phyloP scores from a whole-genome alignment of 768 basidiomycete genomes.

The Cyathus striatus region DNA sequence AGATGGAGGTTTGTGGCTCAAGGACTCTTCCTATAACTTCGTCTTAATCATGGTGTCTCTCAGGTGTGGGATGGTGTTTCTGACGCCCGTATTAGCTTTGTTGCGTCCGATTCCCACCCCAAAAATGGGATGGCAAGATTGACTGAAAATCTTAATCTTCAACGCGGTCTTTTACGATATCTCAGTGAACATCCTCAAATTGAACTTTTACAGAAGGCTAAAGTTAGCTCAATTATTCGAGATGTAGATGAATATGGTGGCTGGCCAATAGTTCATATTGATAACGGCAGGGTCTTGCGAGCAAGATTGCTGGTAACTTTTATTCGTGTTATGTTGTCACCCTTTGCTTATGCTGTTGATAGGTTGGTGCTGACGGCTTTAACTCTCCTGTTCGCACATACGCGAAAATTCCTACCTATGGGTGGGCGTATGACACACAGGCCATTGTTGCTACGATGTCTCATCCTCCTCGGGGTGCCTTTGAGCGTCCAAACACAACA shows the following conservation, averaged over 20 bases:
- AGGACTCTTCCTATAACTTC: neutral
- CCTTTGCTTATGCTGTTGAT: conserved; percentile 1
- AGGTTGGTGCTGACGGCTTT: conserved; percentile 95
- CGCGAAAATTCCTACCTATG: conserved; percentile 80
- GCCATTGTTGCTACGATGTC: conserved; percentile 86
- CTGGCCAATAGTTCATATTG: conserved; percentile 80
- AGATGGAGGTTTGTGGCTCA: conserved; percentile 71
- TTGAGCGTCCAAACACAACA: conserved; percentile 64
- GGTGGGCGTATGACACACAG: conserved; percentile 88
- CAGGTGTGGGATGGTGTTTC: conserved; percentile 93
- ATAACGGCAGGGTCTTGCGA: conserved; percentile 58
- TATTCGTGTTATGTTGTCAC: neutral
- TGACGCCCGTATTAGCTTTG: conserved; percentile 72
- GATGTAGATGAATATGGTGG: conserved; percentile 48
- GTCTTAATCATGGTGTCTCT: neutral
- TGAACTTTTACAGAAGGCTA: conserved; percentile 64
- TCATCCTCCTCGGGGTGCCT: conserved; percentile 61
- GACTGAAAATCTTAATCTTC: conserved; percentile 91
- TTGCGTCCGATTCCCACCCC: conserved; percentile 42
- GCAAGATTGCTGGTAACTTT: conserved; percentile 68
- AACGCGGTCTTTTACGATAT: conserved; percentile 72
- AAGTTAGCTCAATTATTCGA: conserved; percentile 64
- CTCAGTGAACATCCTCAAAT: conserved; percentile 50
- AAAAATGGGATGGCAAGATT: conserved; percentile 66
- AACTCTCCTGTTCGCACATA: conserved; percentile 91